Evolutionary conservation across 805 yeast genomes (phyloP).

Genomic region (Saccharomycopsis malanga): DNA sequence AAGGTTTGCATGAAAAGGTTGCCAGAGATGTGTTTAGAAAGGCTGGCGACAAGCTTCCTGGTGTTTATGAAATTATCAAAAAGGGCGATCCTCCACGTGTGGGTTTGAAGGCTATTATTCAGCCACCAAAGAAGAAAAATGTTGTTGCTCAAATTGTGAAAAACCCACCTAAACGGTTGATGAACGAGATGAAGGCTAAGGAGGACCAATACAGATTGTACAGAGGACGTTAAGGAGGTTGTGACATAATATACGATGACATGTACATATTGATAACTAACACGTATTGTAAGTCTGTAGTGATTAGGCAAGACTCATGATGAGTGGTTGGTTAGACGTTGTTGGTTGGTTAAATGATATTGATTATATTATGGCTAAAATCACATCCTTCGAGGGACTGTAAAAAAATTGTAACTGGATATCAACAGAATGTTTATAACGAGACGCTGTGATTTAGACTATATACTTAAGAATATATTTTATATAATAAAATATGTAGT

Average conservation of each 20-base stretch:
- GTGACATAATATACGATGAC: background rate
- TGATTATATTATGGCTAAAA: too few species aligned
- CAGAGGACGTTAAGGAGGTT: constrained; percentile 46
- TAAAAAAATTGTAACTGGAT: too few species aligned
- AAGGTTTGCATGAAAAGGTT: constrained; percentile 73
- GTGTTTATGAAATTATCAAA: constrained; percentile 78
- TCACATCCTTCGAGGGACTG: too few species aligned
- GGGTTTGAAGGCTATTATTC: constrained; percentile 53
- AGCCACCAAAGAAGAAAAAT: constrained; percentile 10
- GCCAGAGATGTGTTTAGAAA: constrained; percentile 85
- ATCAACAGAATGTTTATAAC: too few species aligned
- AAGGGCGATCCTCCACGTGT: constrained; percentile 60
- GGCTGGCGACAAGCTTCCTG: constrained; percentile 90
- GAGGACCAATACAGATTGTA: constrained; percentile 49
- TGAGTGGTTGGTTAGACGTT: background rate
- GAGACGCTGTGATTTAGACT: too few species aligned
- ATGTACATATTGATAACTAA: background rate
- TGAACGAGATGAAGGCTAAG: constrained; percentile 45
- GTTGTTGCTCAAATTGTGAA: constrained; percentile 42
- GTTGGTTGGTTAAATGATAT: too few species aligned
- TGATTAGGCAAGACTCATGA: too few species aligned
- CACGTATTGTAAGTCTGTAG: background rate
- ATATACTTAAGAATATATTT: too few species aligned
- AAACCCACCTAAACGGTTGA: constrained; percentile 60
- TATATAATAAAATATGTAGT: too few species aligned